Conservation (phyloP, 2,329 filamentous ascomycete species). For the Aureobasidium sp. region DNA sequence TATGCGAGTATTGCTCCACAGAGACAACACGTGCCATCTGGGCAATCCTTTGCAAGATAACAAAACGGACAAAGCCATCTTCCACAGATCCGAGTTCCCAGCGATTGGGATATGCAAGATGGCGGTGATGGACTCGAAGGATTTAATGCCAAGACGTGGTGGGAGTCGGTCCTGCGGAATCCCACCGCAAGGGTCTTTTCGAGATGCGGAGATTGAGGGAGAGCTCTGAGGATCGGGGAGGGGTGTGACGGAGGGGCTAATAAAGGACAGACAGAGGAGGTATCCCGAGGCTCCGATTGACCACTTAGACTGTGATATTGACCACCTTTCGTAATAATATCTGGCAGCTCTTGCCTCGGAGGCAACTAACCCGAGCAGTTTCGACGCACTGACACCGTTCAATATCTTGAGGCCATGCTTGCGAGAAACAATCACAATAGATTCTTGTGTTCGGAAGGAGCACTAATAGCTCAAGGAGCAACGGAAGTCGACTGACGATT, state of each 20-base stretch:
- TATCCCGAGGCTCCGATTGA: not conserved
- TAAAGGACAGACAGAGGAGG: not conserved
- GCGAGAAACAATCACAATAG: not conserved
- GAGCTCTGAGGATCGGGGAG: not conserved
- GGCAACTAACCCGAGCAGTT: slow-evolving; percentile 2
- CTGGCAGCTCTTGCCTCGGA: not conserved
- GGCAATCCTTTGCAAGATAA: not conserved
- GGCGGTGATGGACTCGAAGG: not conserved
- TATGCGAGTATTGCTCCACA: not conserved
- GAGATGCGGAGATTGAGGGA: not conserved
- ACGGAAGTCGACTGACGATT: not conserved
- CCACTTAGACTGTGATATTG: not conserved
- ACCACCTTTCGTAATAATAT: not conserved
- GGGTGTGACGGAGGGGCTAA: not conserved
- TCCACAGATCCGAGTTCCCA: not conserved
- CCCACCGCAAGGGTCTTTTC: not conserved
- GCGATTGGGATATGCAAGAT: not conserved
- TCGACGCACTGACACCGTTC: not conserved
- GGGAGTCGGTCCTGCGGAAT: not conserved
- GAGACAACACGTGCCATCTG: not conserved
- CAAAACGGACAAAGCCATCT: no score
- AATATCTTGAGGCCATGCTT: not conserved
- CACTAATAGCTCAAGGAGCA: not conserved
- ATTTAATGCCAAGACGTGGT: not conserved
- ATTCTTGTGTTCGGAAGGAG: no score